These are phyloP conservation scores for Nadsonia commutata DNA, from an alignment of 1,139 yeast species.

Conservation along the genomic window DNA sequence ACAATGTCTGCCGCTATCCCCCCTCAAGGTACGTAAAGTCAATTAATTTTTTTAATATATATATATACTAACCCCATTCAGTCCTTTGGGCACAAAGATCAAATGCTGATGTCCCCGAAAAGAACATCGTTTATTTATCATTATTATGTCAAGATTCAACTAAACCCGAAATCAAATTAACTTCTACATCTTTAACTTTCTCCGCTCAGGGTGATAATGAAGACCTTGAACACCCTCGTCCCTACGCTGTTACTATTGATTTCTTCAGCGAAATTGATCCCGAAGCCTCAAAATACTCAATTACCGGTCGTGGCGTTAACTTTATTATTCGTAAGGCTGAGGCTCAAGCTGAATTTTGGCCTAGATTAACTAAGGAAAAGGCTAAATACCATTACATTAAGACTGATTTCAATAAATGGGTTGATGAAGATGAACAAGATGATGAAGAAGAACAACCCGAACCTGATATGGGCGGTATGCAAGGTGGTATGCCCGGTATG, in stretches of 20 bases:
- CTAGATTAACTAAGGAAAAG: slow-evolving; percentile 68
- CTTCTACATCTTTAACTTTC: slow-evolving; percentile 42
- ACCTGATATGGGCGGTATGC: slow-evolving; percentile 13
- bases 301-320: slow-evolving; percentile 60
- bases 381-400: slow-evolving; percentile 58
- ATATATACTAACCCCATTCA: too few species aligned
- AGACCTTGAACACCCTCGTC: slow-evolving; percentile 7
- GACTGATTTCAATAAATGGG: slow-evolving; percentile 97
- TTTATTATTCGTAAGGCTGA: slow-evolving; percentile 61
- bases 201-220: slow-evolving; percentile 28
- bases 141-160: slow-evolving; percentile 59
- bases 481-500: slow-evolving; percentile 23
- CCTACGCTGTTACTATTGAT: slow-evolving; percentile 51
- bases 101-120: slow-evolving; percentile 47
- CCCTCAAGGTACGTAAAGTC: too few species aligned
- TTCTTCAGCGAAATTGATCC: slow-evolving; percentile 61
- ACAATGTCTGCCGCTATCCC: too few species aligned
- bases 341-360: slow-evolving; percentile 73
- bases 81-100: slow-evolving; percentile 97
- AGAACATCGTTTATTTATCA: slow-evolving; percentile 64
- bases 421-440: slow-evolving; percentile 87
- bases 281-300: slow-evolving; percentile 41
- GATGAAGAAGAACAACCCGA: slow-evolving; percentile 33
- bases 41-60: too few species aligned
- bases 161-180: slow-evolving; percentile 47